Evolutionary conservation across 345 rosid species (phyloP).

Genomic region (Pseudoturritis turrita): DNA sequence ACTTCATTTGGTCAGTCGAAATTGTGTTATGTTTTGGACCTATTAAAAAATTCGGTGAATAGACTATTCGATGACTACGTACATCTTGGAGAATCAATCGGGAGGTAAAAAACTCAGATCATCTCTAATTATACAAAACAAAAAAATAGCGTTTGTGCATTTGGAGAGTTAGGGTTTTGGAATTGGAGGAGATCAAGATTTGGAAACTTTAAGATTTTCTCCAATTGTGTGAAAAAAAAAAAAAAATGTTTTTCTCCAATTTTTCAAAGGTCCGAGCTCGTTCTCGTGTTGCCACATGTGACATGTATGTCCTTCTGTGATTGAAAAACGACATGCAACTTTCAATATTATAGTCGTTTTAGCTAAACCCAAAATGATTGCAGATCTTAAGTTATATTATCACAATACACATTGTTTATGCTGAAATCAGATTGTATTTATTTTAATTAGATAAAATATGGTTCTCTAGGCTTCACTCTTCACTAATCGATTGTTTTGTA

Average conservation of each 20-base stretch:
- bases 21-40: too few relatives aligned
- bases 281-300: slow-evolving; percentile 6
- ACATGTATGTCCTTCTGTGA: background rate
- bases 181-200: background rate
- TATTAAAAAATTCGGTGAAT: too few relatives aligned
- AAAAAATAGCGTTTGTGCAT: too few relatives aligned
- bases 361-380: background rate
- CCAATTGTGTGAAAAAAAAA: too few relatives aligned
- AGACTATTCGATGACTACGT: too few relatives aligned
- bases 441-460: background rate
- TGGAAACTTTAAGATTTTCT: background rate
- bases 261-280: background rate
- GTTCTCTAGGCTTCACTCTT: background rate
- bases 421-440: background rate
- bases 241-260: background rate
- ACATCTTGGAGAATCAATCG: too few relatives aligned
- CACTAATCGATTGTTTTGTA: background rate
- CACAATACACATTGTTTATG: background rate
- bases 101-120: too few relatives aligned
- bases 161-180: background rate
- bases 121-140: too few relatives aligned
- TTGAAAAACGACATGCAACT: background rate
- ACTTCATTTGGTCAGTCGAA: too few relatives aligned
- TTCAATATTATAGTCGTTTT: background rate
- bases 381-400: background rate